Evolutionary conservation across 495 filamentous ascomycete species (phyloP).

Genomic region (Podospora sp.): DNA sequence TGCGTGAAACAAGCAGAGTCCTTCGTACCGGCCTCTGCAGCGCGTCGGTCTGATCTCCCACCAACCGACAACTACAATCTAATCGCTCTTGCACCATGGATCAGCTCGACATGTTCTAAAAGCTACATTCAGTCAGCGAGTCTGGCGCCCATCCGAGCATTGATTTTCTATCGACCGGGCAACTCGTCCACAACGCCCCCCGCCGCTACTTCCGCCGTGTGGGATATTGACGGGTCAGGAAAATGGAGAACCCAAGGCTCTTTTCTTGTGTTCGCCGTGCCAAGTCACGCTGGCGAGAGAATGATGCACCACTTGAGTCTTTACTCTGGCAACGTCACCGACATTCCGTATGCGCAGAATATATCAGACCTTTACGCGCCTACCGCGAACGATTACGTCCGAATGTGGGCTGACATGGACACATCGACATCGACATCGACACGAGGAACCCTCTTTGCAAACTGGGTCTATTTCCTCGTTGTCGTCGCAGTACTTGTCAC

Average conservation of each 20-base stretch:
- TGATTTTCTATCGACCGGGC: slow-evolving; percentile 75
- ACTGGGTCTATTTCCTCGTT: slow-evolving; percentile 84
- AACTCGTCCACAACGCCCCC: slow-evolving; percentile 64
- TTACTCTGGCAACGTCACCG: slow-evolving; percentile 72
- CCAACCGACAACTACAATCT: slow-evolving; percentile 57
- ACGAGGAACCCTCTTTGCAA: slow-evolving; percentile 49
- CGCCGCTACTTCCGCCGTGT: slow-evolving; percentile 55
- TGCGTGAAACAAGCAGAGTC: slow-evolving; percentile 61
- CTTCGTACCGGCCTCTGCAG: slow-evolving; percentile 74
- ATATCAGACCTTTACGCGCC: slow-evolving; percentile 63
- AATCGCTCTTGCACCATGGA: slow-evolving; percentile 91
- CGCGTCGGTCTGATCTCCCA: slow-evolving; percentile 68
- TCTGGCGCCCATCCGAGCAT: slow-evolving; percentile 58
- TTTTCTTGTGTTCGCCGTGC: slow-evolving; percentile 85
- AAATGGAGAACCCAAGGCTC: slow-evolving; percentile 64
- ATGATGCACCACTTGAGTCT: slow-evolving; percentile 72
- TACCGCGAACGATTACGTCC: slow-evolving; percentile 61
- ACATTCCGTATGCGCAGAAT: slow-evolving; percentile 58
- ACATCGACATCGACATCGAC: slow-evolving; percentile 42
- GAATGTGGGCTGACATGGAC: slow-evolving; percentile 52
- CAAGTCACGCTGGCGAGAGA: slow-evolving; percentile 61
- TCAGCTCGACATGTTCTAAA: slow-evolving; percentile 66
- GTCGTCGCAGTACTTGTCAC: slow-evolving; percentile 73
- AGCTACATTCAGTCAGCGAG: slow-evolving; percentile 68
- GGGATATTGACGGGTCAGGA: slow-evolving; percentile 66